Percentiles rank a stretch among this genome's conserved stretches.
Evolutionary conservation across 73 alveolate species (phyloP).

Genomic region (Tetrahymena borealis): DNA sequence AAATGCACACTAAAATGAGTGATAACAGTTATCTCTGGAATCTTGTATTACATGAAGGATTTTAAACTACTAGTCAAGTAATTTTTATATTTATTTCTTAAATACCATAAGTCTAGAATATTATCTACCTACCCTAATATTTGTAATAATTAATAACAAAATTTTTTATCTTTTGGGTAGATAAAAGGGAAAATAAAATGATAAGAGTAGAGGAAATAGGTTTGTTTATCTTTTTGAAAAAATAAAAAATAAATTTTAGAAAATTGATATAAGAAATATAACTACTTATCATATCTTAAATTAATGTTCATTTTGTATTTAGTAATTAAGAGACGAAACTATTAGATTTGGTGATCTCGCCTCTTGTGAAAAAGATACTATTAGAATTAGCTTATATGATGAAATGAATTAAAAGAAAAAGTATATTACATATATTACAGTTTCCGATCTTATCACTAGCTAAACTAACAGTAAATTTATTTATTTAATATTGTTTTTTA

Average conservation of each 20-base stretch:
- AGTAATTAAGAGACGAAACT: background rate
- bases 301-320: too few species aligned
- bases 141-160: background rate
- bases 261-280: too few species aligned
- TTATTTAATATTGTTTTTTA: background rate
- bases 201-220: too few species aligned
- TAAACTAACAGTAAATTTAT: background rate
- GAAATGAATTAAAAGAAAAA: background rate
- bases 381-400: background rate
- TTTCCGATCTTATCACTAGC: background rate
- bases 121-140: background rate
- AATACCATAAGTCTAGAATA: too few species aligned
- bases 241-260: background rate
- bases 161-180: background rate
- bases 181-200: too few species aligned
- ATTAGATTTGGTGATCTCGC: background rate
- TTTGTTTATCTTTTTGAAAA: too few species aligned
- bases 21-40: background rate
- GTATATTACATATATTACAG: background rate
- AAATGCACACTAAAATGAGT: background rate
- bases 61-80: background rate
- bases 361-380: background rate
- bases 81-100: background rate
- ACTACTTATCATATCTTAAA: too few species aligned
- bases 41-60: background rate